phyloP scores from a whole-genome alignment of 2,329 filamentous ascomycete species.

The Trichoderma koningii region DNA sequence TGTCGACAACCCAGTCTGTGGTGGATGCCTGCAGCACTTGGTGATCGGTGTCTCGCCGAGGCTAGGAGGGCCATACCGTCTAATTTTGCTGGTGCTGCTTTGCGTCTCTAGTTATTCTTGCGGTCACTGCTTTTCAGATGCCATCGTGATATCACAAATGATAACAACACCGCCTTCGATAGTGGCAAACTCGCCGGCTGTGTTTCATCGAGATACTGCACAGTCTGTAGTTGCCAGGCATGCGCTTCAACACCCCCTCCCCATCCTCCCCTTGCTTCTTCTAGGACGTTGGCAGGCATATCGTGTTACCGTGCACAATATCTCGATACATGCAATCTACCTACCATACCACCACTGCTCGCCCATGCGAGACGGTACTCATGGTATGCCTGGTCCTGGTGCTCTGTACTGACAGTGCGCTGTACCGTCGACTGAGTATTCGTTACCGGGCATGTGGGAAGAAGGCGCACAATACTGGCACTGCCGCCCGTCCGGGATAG shows the following conservation, averaged over 20 bases:
- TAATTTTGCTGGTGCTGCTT: conserved; percentile 24
- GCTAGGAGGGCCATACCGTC: conserved; percentile 20
- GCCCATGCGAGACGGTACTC: too few species aligned
- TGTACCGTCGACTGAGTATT: background rate
- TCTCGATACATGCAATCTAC: background rate
- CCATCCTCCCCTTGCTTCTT: background rate
- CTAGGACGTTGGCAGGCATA: background rate
- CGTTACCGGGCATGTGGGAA: conserved; percentile 4
- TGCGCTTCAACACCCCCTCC: background rate
- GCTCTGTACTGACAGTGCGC: background rate
- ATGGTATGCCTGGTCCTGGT: too few species aligned
- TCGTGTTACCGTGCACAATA: background rate
- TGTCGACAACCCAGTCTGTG: background rate
- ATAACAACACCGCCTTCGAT: conserved; percentile 26
- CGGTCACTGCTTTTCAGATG: conserved; percentile 19
- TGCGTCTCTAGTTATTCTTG: conserved; percentile 24
- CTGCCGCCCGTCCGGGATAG: background rate
- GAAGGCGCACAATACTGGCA: conserved; percentile 4
- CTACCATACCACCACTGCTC: background rate
- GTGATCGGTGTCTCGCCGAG: conserved; percentile 24
- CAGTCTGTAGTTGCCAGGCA: background rate
- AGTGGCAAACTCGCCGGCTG: conserved; percentile 10
- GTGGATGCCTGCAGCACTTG: conserved; percentile 6
- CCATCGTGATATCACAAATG: conserved; percentile 25
- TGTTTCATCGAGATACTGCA: conserved; percentile 17